phyloP scores from a whole-genome alignment of 2,329 filamentous ascomycete genomes.

The Lanzia echinophila region DNA sequence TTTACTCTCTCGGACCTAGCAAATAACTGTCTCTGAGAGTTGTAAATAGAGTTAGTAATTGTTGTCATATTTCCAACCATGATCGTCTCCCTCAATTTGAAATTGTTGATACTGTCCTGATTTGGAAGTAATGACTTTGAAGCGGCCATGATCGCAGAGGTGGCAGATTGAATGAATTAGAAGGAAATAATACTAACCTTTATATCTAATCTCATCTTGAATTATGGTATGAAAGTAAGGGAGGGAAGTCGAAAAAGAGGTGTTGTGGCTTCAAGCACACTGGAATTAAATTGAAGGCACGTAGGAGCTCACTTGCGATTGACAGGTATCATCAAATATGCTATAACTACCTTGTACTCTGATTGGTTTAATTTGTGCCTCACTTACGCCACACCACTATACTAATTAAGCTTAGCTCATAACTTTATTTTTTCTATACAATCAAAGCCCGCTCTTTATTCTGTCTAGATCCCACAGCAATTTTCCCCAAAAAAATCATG shows the following conservation, averaged over 20 bases:
- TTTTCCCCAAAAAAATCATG: too few relatives aligned
- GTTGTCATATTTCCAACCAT: slow-evolving; percentile 17
- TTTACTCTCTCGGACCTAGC: slow-evolving; percentile 94
- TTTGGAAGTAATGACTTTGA: slow-evolving; percentile 2
- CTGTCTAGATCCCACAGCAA: too few relatives aligned
- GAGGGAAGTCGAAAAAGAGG: slow-evolving; percentile 10
- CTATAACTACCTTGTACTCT: too few relatives aligned
- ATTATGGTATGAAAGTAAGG: slow-evolving; percentile 14
- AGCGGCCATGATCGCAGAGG: neutral
- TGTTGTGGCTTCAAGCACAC: slow-evolving; percentile 19
- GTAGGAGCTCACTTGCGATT: slow-evolving; percentile 15
- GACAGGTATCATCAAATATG: too few relatives aligned
- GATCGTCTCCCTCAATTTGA: slow-evolving; percentile 19
- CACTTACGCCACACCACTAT: too few relatives aligned
- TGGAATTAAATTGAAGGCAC: slow-evolving; percentile 1
- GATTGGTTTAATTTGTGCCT: too few relatives aligned
- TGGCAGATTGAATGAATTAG: neutral
- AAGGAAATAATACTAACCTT: slow-evolving; percentile 40
- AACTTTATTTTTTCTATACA: neutral
- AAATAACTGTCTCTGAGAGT: slow-evolving; percentile 67
- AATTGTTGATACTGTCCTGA: slow-evolving; percentile 12
- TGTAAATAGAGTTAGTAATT: slow-evolving; percentile 32
- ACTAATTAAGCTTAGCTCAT: slow-evolving; percentile 7
- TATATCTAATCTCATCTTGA: slow-evolving; percentile 51
- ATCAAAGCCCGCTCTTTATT: neutral